Conservation (phyloP, 306 rosid species). For the Lathyrus aphaca region DNA sequence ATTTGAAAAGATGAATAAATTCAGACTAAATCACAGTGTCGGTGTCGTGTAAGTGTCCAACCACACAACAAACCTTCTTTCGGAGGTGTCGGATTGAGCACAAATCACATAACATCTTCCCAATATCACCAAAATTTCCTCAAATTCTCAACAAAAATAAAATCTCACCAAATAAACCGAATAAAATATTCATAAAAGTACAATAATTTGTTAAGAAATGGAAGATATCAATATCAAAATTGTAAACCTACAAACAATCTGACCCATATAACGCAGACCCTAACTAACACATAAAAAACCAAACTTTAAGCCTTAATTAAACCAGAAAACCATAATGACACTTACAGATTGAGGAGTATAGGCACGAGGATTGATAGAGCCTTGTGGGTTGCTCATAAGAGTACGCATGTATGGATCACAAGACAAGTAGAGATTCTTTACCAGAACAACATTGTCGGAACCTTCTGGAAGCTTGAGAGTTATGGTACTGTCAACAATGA, state of each 20-base stretch:
- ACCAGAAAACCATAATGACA: background rate
- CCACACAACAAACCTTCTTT: too few species aligned
- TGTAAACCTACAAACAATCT: background rate
- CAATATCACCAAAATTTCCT: slow-evolving; percentile 2
- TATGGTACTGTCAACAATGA: slow-evolving; percentile 7
- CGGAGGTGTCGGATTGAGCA: too few species aligned
- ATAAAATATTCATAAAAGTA: background rate
- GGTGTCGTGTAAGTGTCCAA: too few species aligned
- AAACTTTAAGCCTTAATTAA: background rate
- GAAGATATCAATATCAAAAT: background rate
- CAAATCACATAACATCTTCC: background rate
- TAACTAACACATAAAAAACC: background rate
- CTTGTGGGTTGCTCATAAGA: slow-evolving; percentile 16
- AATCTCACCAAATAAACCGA: background rate
- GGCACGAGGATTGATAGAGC: background rate
- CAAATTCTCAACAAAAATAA: background rate
- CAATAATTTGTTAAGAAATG: background rate
- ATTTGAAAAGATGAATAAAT: too few species aligned
- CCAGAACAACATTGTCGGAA: slow-evolving; percentile 41
- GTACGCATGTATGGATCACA: slow-evolving; percentile 40
- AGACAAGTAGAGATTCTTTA: slow-evolving; percentile 59
- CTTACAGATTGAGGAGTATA: slow-evolving; percentile 33
- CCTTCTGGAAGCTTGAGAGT: slow-evolving; percentile 34
- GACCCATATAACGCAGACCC: background rate
- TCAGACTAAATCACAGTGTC: too few species aligned